phyloP scores from a whole-genome alignment of 768 basidiomycete genomes.

The Mrakia frigida region DNA sequence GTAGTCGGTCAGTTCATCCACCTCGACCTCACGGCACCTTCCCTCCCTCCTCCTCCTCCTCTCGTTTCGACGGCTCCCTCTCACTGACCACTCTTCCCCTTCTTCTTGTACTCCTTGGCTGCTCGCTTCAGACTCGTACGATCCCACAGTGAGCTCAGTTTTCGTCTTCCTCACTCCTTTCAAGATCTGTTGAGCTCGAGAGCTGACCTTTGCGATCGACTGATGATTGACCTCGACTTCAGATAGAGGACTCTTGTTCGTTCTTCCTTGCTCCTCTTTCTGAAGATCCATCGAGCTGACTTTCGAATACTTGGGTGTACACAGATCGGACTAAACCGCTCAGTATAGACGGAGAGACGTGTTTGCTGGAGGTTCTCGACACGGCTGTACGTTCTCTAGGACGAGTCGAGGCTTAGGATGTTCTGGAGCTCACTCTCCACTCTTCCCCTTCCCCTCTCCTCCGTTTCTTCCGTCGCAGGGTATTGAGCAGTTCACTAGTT shows the following conservation, averaged over 20 bases:
- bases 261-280: not conserved
- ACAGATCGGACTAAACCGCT: not conserved
- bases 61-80: not conserved
- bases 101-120: not conserved
- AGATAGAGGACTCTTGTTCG: slow-evolving; percentile 19
- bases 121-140: slow-evolving; percentile 11
- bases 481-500: slow-evolving; percentile 19
- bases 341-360: slow-evolving; percentile 10
- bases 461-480: not conserved
- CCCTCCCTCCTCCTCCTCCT: not conserved
- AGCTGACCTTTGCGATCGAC: not conserved
- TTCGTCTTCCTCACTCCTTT: too few species aligned
- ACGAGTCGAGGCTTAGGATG: not conserved
- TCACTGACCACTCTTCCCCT: too few species aligned
- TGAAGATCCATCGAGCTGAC: not conserved
- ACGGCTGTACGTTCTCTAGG: slow-evolving; percentile 9
- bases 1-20: not conserved
- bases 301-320: not conserved
- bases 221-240: not conserved
- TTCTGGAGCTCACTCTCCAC: not conserved
- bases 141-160: slow-evolving; percentile 19
- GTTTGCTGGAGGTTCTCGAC: slow-evolving; percentile 28
- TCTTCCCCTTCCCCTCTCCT: not conserved
- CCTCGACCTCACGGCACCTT: not conserved
- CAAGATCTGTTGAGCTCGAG: not conserved